Evolutionary conservation across 192 early-diverging fungal species (phyloP), one percentile per base, ranked within the genome.

Genomic region (Mortierella claussenii): DNA sequence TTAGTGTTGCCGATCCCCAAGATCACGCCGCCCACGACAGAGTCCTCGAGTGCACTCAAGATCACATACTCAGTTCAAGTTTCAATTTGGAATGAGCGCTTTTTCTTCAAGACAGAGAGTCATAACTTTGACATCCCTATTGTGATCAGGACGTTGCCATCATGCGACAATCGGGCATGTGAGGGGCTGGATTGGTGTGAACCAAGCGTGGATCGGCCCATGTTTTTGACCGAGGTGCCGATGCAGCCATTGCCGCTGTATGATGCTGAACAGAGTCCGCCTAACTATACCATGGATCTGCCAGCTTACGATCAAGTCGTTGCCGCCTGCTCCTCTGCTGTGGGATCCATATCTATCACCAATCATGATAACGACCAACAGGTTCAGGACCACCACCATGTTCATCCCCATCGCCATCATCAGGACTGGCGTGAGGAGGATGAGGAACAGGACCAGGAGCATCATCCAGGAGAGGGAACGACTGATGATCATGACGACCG

Each of bases 101-200:
- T 76, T 47, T 76, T 76, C 32, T 67, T 76, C 52, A 76, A 76
- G 47, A 76, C 73, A 7, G 73, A 76, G 32, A 76, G 73, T 30
- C 73, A 76, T 27, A 76, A 76, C 24, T 76, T 76, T 44, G 73
- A 67, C 26, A 30, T 76, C 17, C 73, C 73, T 3, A 76, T 76
- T 23, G 65, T 67, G 3, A 67, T 76, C 58, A 28, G 73, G 53
- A 76, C 73, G 23, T 42, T 76, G 44, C 64, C 73, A 5, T 76
- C 73, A 27, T 76, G 73, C 26, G 73, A 76, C 53, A 76, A 76
- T 55, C 43, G 58, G 34, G 60, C 64, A 0, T 76, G 73, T 32
- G 73, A 76, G 27, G 73, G 73, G 15, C 52, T 76, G 23, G 73
- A 76, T 33, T 76, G 73, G 73, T 76, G 73, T 37, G 73, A 76